Percentiles rank a stretch among this genome's conserved stretches.
Conservation (phyloP, 768 basidiomycete genomes). For the Termitomyces sp. region DNA sequence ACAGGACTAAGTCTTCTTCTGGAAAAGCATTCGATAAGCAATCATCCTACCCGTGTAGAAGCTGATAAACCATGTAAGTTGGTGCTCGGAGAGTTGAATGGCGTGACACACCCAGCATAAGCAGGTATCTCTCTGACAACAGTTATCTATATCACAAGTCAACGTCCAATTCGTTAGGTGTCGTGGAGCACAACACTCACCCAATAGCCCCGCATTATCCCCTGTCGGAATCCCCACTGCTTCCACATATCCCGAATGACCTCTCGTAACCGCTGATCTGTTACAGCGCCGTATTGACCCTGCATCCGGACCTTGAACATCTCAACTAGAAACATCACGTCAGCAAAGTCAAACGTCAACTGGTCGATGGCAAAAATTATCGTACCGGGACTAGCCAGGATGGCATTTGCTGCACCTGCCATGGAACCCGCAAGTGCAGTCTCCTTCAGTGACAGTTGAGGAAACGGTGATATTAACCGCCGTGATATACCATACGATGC, state of each 20-base stretch:
- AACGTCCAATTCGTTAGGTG: neutral
- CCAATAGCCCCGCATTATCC: slow-evolving; percentile 98
- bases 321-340: slow-evolving; percentile 55
- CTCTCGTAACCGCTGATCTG: slow-evolving; percentile 71
- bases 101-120: slow-evolving; percentile 71
- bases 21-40: neutral
- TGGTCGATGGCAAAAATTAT: neutral
- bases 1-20: slow-evolving; percentile 45
- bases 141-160: slow-evolving; percentile 57
- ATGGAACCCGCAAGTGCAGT: slow-evolving; percentile 84
- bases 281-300: slow-evolving; percentile 80
- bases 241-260: slow-evolving; percentile 81
- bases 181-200: slow-evolving; percentile 31
- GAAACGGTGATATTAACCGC: slow-evolving; percentile 84
- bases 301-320: slow-evolving; percentile 99
- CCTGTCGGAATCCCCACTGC: slow-evolving; percentile 79
- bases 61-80: slow-evolving; percentile 25
- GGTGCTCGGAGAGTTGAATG: neutral
- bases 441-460: slow-evolving; percentile 72
- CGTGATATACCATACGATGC: slow-evolving; percentile 81
- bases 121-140: slow-evolving; percentile 93
- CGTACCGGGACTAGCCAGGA: slow-evolving; percentile 86
- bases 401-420: slow-evolving; percentile 87
- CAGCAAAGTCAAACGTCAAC: neutral
- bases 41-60: slow-evolving; percentile 27